Conservation (phyloP, 2,329 filamentous ascomycete species). For the Hypoxylon sp. region DNA sequence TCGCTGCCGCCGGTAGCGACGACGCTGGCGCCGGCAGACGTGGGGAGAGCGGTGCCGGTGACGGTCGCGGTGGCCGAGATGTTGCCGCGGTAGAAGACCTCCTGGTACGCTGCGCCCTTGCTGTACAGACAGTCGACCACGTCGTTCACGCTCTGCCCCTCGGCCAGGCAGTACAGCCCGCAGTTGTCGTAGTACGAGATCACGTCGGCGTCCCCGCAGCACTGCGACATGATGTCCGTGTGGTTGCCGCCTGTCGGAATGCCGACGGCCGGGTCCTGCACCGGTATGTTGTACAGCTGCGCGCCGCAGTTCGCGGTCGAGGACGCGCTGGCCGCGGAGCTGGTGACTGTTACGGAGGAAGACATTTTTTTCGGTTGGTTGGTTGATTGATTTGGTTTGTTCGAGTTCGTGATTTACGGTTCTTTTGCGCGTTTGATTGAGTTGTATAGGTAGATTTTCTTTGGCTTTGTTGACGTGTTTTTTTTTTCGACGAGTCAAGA, state of each 20-base stretch:
- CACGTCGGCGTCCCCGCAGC: constrained; percentile 56
- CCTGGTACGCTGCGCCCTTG: constrained; percentile 48
- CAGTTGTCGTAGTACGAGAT: constrained; percentile 57
- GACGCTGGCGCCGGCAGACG: constrained; percentile 46
- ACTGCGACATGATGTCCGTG: constrained; percentile 54
- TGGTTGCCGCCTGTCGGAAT: constrained; percentile 51
- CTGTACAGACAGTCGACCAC: constrained; percentile 52
- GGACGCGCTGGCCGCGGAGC: constrained; percentile 35
- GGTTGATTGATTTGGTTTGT: not conserved
- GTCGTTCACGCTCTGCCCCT: constrained; percentile 49
- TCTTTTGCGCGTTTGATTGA: not conserved
- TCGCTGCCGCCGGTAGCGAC: constrained; percentile 37
- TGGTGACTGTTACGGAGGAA: constrained; percentile 35
- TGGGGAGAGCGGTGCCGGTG: constrained; percentile 42
- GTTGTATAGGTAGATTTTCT: not conserved
- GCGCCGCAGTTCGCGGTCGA: constrained; percentile 37
- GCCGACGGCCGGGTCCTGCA: constrained; percentile 55
- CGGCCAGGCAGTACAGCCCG: constrained; percentile 60
- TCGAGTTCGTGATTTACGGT: too few species aligned
- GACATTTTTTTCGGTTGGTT: constrained; percentile 17
- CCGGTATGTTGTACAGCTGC: constrained; percentile 54
- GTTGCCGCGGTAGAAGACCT: constrained; percentile 56
- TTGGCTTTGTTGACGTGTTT: not conserved
- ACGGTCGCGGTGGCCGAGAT: constrained; percentile 52
- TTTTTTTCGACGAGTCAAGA: not conserved